A percentile compares a stretch with the other conserved stretches of the same genome.
Evolutionary conservation across 2,329 filamentous ascomycete genomes (phyloP).

Genomic region (Xylariaceae sp.): DNA sequence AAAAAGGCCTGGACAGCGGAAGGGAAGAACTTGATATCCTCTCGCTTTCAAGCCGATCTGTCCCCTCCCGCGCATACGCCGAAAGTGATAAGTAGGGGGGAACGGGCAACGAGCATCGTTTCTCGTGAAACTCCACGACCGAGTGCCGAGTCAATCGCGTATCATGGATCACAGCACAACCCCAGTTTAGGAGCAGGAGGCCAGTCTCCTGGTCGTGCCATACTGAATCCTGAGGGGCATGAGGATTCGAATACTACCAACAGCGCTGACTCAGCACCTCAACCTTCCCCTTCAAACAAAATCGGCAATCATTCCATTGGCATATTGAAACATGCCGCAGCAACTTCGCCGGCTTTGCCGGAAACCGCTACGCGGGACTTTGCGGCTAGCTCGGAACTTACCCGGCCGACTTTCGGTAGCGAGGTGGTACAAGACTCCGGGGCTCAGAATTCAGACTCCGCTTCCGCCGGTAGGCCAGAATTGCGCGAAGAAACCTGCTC

Average conservation of each 20-base stretch:
- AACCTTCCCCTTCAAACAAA: neutral
- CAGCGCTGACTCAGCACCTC: neutral
- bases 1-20: slow-evolving; percentile 66
- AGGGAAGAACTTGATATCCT: slow-evolving; percentile 37
- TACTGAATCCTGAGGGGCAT: neutral
- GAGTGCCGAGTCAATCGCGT: neutral
- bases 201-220: neutral
- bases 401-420: neutral
- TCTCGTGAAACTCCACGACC: slow-evolving; percentile 8
- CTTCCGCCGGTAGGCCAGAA: neutral
- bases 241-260: neutral
- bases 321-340: neutral
- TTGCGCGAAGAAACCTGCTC: neutral
- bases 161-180: neutral
- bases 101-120: slow-evolving; percentile 17
- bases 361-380: neutral
- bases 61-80: slow-evolving; percentile 24
- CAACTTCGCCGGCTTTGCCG: neutral
- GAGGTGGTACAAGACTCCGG: neutral
- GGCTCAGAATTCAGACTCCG: neutral
- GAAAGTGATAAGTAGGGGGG: slow-evolving; percentile 22
- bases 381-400: neutral
- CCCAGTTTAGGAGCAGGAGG: neutral
- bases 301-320: neutral
- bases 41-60: slow-evolving; percentile 35